Evolutionary conservation across 2,329 filamentous ascomycete species (phyloP), one percentile per base, ranked within the genome.

Genomic region (Macroventuria anomochaeta): DNA sequence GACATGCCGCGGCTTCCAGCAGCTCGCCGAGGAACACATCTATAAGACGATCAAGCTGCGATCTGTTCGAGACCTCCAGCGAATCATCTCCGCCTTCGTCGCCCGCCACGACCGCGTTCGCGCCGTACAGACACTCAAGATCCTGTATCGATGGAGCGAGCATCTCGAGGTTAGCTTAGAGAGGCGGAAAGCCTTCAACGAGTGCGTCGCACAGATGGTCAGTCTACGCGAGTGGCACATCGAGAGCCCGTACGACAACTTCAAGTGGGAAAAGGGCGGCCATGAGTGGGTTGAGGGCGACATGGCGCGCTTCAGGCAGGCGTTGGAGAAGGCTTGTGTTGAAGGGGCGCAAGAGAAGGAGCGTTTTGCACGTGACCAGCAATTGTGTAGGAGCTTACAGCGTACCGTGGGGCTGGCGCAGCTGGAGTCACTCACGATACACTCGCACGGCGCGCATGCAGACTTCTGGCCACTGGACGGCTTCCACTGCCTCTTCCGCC

Each of bases 221-320:
- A 63, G 61, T 20, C 51, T 75, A 44, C 56, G 62, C 23, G 57
- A 69, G 7, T 73, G 67, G 69, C 61, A 71, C 41, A 59, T 74
- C 3, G 72, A 75, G 51, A 72, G 68, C 43, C 71, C 71, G 2
- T 75, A 66, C 41, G 69, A 73, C 46, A 74, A 73, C 43, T 69
- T 66, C 44, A 58, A 71, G 26, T 71, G 68, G 68, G 57, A 62
- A n/a, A 40, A 54, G 2, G 53, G 65, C 23, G 66, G 64, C 10
- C 40, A 64, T 11, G 62, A 64, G 38, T 75, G 72, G 72, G 68
- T 73, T 5, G 50, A 64, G 26, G 39, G 58, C 12, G 71, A 75
- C 23, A 72, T 75, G 70, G 63, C 67, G 46, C 53, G 57, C n/a
- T 73, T 73, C 49, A 43, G 65, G 5, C 50, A 39, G 21, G 64